Percentiles rank a stretch among this genome's conserved stretches.
phyloP scores from a whole-genome alignment of 2,329 filamentous ascomycete genomes.

The Neonectria faginata region DNA sequence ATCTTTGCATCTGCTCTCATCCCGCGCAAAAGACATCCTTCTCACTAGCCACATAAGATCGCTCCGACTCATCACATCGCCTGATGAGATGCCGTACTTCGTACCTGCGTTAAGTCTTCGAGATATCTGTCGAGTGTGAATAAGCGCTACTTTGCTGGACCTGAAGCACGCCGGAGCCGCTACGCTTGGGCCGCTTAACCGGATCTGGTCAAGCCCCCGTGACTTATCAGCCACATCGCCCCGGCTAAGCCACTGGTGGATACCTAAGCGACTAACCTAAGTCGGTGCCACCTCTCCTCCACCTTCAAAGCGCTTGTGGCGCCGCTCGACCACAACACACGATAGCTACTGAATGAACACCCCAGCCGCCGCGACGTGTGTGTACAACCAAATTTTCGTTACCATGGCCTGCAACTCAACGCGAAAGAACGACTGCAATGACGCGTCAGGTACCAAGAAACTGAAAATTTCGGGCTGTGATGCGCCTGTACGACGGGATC shows the following conservation, averaged over 20 bases:
- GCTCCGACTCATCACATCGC: conserved; percentile 25
- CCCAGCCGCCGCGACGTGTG: conserved; percentile 30
- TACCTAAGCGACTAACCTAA: too few relatives aligned
- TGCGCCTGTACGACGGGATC: conserved; percentile 62
- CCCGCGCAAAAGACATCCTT: background rate
- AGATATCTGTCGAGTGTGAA: conserved; percentile 24
- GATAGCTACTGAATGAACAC: background rate
- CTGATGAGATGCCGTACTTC: conserved; percentile 21
- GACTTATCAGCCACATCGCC: conserved; percentile 24
- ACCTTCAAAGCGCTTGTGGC: conserved; percentile 16
- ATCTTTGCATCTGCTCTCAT: background rate
- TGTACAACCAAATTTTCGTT: background rate
- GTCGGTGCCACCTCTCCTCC: background rate
- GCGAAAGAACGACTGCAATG: conserved; percentile 40
- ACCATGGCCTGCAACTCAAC: conserved; percentile 46
- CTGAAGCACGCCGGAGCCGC: conserved; percentile 21
- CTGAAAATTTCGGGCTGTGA: conserved; percentile 23
- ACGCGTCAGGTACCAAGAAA: conserved; percentile 42
- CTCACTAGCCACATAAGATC: conserved; percentile 22
- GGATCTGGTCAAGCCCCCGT: conserved; percentile 11
- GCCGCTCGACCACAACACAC: background rate
- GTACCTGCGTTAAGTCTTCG: conserved; percentile 26
- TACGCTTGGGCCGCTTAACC: conserved; percentile 8
- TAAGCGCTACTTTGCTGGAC: conserved; percentile 30
- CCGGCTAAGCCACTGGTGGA: conserved; percentile 27